A percentile compares a stretch with the other conserved stretches of the same genome.
Evolutionary conservation across 2,329 filamentous ascomycete genomes (phyloP).

Genomic region (Colletotrichum musicola): DNA sequence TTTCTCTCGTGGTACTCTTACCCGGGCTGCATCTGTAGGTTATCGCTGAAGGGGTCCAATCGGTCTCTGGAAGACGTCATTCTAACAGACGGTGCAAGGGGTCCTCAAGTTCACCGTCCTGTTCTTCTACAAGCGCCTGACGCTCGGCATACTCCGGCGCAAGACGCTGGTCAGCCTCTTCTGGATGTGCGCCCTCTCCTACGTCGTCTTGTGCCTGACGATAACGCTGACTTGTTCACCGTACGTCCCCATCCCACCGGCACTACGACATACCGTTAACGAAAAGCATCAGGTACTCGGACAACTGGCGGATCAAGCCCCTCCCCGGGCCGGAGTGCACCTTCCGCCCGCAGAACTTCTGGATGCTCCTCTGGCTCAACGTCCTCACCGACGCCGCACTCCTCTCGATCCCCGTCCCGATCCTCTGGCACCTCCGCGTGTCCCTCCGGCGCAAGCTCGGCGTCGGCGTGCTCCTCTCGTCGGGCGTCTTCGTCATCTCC

Average conservation of each 20-base stretch:
- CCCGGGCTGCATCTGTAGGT: constrained; percentile 44
- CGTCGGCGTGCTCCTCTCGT: constrained; percentile 43
- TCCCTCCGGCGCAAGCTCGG: constrained; percentile 39
- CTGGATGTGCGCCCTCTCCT: constrained; percentile 41
- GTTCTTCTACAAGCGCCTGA: constrained; percentile 46
- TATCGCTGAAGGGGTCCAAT: accelerated
- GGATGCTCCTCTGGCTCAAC: constrained; percentile 42
- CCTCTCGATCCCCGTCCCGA: constrained; percentile 44
- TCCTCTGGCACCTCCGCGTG: constrained; percentile 42
- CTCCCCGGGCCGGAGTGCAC: constrained; percentile 40
- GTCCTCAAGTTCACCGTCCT: constrained; percentile 44
- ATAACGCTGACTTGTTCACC: constrained; percentile 40
- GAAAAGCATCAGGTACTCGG: constrained; percentile 3
- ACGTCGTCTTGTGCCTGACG: constrained; percentile 34
- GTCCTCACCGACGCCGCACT: constrained; percentile 43
- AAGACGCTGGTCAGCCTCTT: constrained; percentile 41
- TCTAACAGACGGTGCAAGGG: constrained; percentile 38
- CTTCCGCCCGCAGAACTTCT: constrained; percentile 43
- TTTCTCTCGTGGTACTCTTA: constrained; percentile 45
- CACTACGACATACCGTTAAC: neutral
- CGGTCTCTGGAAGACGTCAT: too few species aligned
- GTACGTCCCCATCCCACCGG: neutral
- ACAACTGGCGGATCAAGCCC: constrained; percentile 44
- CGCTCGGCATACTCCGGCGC: constrained; percentile 35
- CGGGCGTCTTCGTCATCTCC: constrained; percentile 45